Percentiles rank a stretch among this genome's conserved stretches.
phyloP scores from a whole-genome alignment of 1,284 basidiomycete species.

The Apiotrichum sp. region DNA sequence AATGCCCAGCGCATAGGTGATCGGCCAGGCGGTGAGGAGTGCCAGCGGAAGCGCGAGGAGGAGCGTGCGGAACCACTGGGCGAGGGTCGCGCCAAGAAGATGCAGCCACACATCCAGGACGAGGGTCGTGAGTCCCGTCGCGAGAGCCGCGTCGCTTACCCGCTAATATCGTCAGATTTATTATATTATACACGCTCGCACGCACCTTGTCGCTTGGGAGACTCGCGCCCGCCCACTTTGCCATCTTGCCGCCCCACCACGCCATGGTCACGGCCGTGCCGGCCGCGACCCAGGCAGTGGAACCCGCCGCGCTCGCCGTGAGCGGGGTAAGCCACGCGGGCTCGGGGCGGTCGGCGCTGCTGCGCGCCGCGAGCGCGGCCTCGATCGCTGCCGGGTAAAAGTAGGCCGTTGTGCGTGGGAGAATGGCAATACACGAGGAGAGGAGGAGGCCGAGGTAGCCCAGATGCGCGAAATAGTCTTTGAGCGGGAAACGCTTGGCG shows the following conservation, averaged over 20 bases:
- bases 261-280: slow-evolving; percentile 58
- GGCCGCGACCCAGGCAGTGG: slow-evolving; percentile 57
- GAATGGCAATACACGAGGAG: slow-evolving; percentile 58
- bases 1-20: slow-evolving; percentile 63
- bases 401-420: slow-evolving; percentile 58
- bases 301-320: slow-evolving; percentile 59
- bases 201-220: not conserved
- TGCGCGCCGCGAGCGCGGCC: slow-evolving; percentile 20
- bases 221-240: slow-evolving; percentile 51
- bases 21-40: slow-evolving; percentile 60
- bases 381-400: slow-evolving; percentile 24
- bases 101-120: slow-evolving; percentile 54
- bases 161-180: slow-evolving; percentile 8
- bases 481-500: slow-evolving; percentile 34
- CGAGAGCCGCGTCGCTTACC: slow-evolving; percentile 52
- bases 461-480: slow-evolving; percentile 62
- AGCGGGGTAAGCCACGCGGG: slow-evolving; percentile 60
- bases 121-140: slow-evolving; percentile 55
- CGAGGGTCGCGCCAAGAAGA: slow-evolving; percentile 69
- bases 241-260: slow-evolving; percentile 68
- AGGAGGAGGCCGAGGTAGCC: slow-evolving; percentile 65
- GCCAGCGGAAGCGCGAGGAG: slow-evolving; percentile 64
- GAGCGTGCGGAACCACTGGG: slow-evolving; percentile 58
- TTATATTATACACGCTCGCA: not conserved
- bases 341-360: slow-evolving; percentile 55